phyloP scores from a whole-genome alignment of 495 filamentous ascomycete genomes.

The Neurospora sublineolata region DNA sequence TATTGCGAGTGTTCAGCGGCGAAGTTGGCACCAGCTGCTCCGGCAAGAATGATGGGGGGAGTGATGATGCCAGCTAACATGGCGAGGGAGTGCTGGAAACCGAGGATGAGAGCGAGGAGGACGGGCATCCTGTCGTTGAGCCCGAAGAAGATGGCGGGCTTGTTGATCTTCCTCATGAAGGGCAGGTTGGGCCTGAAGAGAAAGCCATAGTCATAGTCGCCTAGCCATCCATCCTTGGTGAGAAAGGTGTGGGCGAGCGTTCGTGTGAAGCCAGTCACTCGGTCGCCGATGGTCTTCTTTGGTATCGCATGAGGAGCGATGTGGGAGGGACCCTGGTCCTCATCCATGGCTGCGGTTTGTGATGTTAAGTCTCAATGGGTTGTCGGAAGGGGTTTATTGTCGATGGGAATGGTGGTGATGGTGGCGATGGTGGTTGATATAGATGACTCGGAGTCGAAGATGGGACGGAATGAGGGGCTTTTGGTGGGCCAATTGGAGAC shows the following conservation, averaged over 20 bases:
- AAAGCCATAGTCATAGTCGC: conserved; percentile 71
- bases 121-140: conserved; percentile 76
- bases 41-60: conserved; percentile 66
- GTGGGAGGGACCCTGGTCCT: conserved; percentile 34
- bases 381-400: background rate
- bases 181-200: conserved; percentile 69
- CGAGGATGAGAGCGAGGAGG: conserved; percentile 52
- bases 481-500: background rate
- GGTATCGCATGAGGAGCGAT: conserved; percentile 26
- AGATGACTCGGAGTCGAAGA: background rate
- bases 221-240: conserved; percentile 61
- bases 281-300: conserved; percentile 21
- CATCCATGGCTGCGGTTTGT: conserved; percentile 24
- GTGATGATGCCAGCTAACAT: conserved; percentile 54
- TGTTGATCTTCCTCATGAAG: conserved; percentile 57
- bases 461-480: background rate
- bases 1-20: conserved; percentile 52
- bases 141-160: conserved; percentile 73
- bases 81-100: conserved; percentile 38
- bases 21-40: conserved; percentile 55
- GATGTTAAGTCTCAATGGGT: background rate
- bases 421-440: background rate
- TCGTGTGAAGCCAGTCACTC: conserved; percentile 19
- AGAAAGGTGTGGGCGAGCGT: conserved; percentile 30
- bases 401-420: background rate